Base-by-base conservation (phyloP, 768 basidiomycete genomes). In the Piloderma croceum region DNA sequence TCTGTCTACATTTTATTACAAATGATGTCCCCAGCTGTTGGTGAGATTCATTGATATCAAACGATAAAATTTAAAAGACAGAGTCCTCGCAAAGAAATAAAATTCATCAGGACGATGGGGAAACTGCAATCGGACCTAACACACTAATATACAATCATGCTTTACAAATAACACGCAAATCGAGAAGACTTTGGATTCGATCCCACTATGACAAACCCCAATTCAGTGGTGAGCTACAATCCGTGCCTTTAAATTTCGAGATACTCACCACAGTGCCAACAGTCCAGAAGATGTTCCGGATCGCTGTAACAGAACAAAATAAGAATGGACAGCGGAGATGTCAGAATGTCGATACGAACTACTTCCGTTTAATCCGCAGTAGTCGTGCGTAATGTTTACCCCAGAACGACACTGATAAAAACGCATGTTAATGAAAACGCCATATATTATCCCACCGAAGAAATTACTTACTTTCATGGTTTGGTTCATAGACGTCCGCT, bases 221-320 rank as follows among this genome's bases (percentile, higher is more conserved):
- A 13, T 20, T 20, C 12, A 20, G 20, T 15, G 10, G 9, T 33
- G 6, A 10, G 41, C 11, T 13, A 19, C 7, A 12, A 32, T 7
- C 5, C 20, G 13, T 6, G 39, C 45, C 44, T 36, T 40, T 48
- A 22, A 35, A 39, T 7, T 11, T 40, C 10, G 15, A 31, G 10
- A 20, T 34, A 58, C 64, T 52, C 31, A 68, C 69, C 69, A 46
- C 71, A 72, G 23, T 71, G 71, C 71, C 71, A 74, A 45, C 73
- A 73, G 43, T 73, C 71, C 4, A 74, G 51, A 23, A 71, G 56
- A 12, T 63, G 63, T 22, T 72, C 53, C 20, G 73, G 71, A 55
- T 73, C 73, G 50, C 72, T 74, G 45, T 4, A 47, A 3, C 7
- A 3, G 11, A 41, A 10, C 51, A 38, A n/a, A 34, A 20, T 7